Evolutionary conservation across 257 asterid genomes (phyloP), one percentile per base, ranked within the genome.

Genomic region (Przewalskia tangutica): DNA sequence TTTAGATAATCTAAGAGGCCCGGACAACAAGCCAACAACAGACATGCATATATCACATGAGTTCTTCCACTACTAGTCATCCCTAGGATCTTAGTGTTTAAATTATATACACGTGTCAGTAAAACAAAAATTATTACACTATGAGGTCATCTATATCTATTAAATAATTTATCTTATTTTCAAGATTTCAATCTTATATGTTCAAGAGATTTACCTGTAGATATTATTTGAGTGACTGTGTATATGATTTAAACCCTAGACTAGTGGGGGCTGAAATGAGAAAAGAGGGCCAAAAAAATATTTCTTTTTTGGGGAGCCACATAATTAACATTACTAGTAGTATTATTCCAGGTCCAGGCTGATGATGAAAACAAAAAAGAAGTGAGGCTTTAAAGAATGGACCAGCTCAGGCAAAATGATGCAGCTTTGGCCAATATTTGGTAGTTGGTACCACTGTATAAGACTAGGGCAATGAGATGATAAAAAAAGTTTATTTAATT

Each of bases 321-420:
- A 44, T 42, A 77, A 76, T 63, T 66, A 16, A 51, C 17, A 67
- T 58, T 44, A 58, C 62, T 50, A 44, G 48, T 7, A 54, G 13
- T 66, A 66, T 16, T 36, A 16, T 56, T 38, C 36, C 67, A 82
- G 79, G 82, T 80, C 82, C 82, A 82, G 85, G 86, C 79, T 40
- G 89, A 81, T 51, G 13, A 79, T 20, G 80, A 36, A 38, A 63
- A 46, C 63, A 63, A 67, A 81, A 64, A 86, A 34, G 51, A 73
- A 42, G 56, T 55, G 82, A 83, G 82, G 53, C 82, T 81, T 75
- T 81, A 80, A 84, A 84, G 82, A 78, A 75, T 70, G 86, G 88
- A 83, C 84, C 89, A 81, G 86, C 66, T 60, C 86, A 79, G 84
- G 87, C 91, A 88, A 87, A 85, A 84, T 88, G 88, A 89, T 88